Evolutionary conservation across 176 grass and related monocot genomes (phyloP).

Genomic region (Puya raimondii): DNA sequence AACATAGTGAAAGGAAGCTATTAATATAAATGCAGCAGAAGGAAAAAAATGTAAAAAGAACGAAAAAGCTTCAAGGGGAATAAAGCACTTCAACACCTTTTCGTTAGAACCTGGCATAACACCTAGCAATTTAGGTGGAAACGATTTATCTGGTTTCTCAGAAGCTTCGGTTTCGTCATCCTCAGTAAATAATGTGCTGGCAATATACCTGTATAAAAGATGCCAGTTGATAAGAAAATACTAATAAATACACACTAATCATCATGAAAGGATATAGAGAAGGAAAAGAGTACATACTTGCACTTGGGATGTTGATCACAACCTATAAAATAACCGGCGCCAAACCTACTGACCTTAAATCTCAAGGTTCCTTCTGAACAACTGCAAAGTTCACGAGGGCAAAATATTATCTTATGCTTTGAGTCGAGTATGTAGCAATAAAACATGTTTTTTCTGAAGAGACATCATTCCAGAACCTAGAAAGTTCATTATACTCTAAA

Average conservation of each 20-base stretch:
- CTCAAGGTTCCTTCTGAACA: constrained; percentile 75
- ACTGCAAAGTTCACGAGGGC: constrained; percentile 39
- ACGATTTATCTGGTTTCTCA: constrained; percentile 33
- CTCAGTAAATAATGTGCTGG: constrained; percentile 44
- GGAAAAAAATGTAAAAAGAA: constrained; percentile 15
- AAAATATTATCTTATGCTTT: not conserved
- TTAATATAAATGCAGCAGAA: not conserved
- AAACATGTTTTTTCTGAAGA: constrained; percentile 2
- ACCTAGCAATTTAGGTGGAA: constrained; percentile 58
- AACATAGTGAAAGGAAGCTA: constrained; percentile 3
- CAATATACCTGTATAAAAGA: constrained; percentile 58
- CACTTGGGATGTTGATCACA: constrained; percentile 86
- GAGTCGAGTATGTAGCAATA: constrained; percentile 8
- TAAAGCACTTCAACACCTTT: constrained; percentile 40
- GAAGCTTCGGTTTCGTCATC: constrained; percentile 41
- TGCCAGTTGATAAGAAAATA: not conserved
- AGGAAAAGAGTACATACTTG: constrained; percentile 47
- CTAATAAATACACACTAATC: not conserved
- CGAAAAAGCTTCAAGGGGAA: not conserved
- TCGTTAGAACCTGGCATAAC: constrained; percentile 47
- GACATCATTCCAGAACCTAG: constrained; percentile 1
- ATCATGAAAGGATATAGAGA: constrained; percentile 1
- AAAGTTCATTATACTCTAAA: no score
- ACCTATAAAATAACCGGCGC: constrained; percentile 88
- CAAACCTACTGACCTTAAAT: constrained; percentile 87